These are phyloP conservation scores for Xanthoceras sorbifolium DNA, from an alignment of 345 rosid species.

Conservation along the genomic window DNA sequence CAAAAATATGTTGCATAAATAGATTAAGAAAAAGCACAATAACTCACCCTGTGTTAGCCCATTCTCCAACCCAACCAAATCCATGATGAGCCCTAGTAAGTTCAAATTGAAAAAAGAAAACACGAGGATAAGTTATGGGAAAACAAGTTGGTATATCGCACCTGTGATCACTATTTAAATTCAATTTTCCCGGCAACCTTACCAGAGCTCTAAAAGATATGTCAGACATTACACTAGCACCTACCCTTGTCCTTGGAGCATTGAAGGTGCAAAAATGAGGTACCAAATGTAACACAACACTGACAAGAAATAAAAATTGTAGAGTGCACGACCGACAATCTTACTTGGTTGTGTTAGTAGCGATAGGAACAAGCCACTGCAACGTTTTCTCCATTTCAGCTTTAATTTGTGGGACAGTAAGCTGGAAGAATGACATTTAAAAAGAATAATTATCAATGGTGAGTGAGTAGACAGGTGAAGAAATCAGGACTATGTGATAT, in stretches of 20 bases:
- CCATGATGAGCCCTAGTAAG: constrained; percentile 93
- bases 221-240: background rate
- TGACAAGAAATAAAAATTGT: background rate
- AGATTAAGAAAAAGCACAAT: constrained; percentile 11
- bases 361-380: constrained; percentile 96
- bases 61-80: constrained; percentile 99
- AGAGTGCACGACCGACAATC: background rate
- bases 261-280: background rate
- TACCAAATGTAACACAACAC: background rate
- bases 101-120: constrained; percentile 23
- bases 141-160: background rate
- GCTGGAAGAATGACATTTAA: constrained; percentile 48
- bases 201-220: background rate
- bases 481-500: background rate
- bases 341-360: constrained; percentile 93
- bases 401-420: constrained; percentile 75
- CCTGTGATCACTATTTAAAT: background rate
- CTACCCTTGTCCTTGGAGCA: background rate
- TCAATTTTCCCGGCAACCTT: background rate
- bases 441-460: background rate
- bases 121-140: constrained; percentile 8
- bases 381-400: constrained; percentile 94
- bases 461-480: background rate
- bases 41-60: constrained; percentile 96
- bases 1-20: background rate